Base-by-base conservation (phyloP, 2,329 filamentous ascomycete species). In the Plenodomus lindquistii region DNA sequence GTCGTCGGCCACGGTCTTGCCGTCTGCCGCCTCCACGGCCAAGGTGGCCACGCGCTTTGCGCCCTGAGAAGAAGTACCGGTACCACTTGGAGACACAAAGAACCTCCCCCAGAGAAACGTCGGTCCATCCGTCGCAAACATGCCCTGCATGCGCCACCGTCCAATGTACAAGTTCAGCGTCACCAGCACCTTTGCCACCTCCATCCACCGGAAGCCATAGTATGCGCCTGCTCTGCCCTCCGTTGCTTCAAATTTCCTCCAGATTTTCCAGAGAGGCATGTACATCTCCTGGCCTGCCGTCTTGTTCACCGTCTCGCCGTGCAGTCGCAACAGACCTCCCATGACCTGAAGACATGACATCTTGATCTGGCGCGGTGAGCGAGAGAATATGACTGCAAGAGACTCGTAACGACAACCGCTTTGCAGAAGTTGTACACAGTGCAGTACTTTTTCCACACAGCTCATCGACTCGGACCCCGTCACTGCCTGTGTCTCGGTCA, bases 161-260 rank as follows among this genome's bases (percentile, higher is more conserved):
- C 65, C 65, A 38, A 69, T 66, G 46, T 60, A 69, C 20, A 66
- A 34, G 17, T 67, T 69, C 15, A 69, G 50, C 44, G 60, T 61
- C 13, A 62, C 50, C 24, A 67, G 50, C 15, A 66, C 62, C 27
- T 63, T 62, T 36, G 48, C 46, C 2, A 66, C 27, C 7, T 63
- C 57, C 11, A 46, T 31, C 48, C 39, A 49, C 31, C 46, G 42
- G 47, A 65, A 66, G 16, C 55, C 58, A 38, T 63, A 68, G 46
- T 65, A 66, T 19, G 48, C 38, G 2, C 42, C 52, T 10, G 54
- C 57, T 13, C 36, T 43, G 7, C 40, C 36, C 19, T 45, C 43
- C 3, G 42, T 35, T 3, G 36, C 46, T 16, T 41, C 50, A 29
- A 59, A 62, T 34, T 44, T 48, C 11, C 43, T 31, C 42, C 52